Base-by-base conservation (phyloP, 805 yeast genomes). In the Yarrowia keelungensis region DNA sequence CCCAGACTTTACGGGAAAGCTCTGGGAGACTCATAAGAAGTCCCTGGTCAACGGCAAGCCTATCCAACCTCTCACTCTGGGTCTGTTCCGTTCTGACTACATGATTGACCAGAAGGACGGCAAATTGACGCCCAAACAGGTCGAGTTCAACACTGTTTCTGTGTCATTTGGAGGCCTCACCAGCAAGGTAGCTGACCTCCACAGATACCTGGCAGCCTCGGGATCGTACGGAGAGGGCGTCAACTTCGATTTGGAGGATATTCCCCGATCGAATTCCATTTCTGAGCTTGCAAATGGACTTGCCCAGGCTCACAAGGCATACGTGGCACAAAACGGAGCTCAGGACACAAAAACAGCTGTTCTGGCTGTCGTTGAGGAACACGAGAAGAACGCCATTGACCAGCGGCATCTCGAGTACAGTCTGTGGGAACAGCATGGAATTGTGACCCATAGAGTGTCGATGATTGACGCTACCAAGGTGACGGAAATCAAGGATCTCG, bases 81-180 rank as follows among this genome's bases (percentile, higher is more conserved):
- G 98, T 0, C 78, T 95, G 10, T 93, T 92, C 77, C 85, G 99
- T 76, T 89, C 96, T 0, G 99, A 95, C 75, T 95, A 94, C 75
- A 87, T 95, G 87, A 49, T 62, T 46, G 67, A 62, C 47, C 71
- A 73, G 42, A 73, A 69, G 36, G 75, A 75, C 77, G 69, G 72
- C 58, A 82, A 83, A 49, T 76, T 79, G 26, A 75, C 76, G 8
- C 79, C 79, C 64, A 93, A 94, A 76, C 99, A 95, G 78, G 95
- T 95, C 65, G 99, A 95, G 77, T 94, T 94, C 81, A 95, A 95
- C 79, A 93, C 99, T 0, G 91, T 95, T 3, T 90, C 97, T 74
- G 97, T 94, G 3, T 93, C 98, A 0, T 95, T 95, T 80, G 97
- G 97, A 22, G 98, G 97, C 0, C 81, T 95, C 69, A 89, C 97